Evolutionary conservation across 768 basidiomycete genomes (phyloP), one percentile per base, ranked within the genome.

Genomic region (Xerocomellus dryophilus): DNA sequence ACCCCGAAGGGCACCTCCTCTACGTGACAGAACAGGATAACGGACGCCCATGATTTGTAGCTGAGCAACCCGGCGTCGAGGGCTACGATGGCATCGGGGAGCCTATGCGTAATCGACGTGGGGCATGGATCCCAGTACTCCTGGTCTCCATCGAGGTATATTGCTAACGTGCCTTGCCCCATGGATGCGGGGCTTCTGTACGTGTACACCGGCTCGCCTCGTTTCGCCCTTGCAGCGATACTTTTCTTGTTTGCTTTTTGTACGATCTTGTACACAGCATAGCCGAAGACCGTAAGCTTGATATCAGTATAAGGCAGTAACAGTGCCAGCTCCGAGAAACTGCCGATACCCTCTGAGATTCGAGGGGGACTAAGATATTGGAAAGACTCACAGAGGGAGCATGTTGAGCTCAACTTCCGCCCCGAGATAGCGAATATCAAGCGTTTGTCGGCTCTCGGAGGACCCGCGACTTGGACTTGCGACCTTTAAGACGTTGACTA

Each of bases 261-360:
- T 25, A 72, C 58, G 8, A 76, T 59, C 7, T 62, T 48, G n/a
- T 67, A 50, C 20, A 71, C 69, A 25, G 64, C 66, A 20, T 56
- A 50, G 50, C 78, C 76, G 47, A 77, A 74, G 51, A 80, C 60
- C 35, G 71, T 68, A n/a, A 80, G 64, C 52, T 72, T 72, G 53
- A 78, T 66, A 54, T 79, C 76, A n/a, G 76, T 76, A 57, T 78
- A 61, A n/a, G 76, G 77, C n/a, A 77, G 60, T 36, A 78, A 62
- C 21, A 80, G 61, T 5, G 76, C 79, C 35, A 80, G 61, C 58
- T 80, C 78, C 14, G 74, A 72, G 58, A 77, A 79, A 32, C 79
- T 77, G 48, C 29, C 27, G 36, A 44, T 15, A 23, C 23, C 17
- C 11, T 54, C 20, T 53, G 47, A 47, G 47, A 23, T 17, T 20